Conservation (phyloP, 495 filamentous ascomycete genomes). For the Astrothelium subdiscretum region DNA sequence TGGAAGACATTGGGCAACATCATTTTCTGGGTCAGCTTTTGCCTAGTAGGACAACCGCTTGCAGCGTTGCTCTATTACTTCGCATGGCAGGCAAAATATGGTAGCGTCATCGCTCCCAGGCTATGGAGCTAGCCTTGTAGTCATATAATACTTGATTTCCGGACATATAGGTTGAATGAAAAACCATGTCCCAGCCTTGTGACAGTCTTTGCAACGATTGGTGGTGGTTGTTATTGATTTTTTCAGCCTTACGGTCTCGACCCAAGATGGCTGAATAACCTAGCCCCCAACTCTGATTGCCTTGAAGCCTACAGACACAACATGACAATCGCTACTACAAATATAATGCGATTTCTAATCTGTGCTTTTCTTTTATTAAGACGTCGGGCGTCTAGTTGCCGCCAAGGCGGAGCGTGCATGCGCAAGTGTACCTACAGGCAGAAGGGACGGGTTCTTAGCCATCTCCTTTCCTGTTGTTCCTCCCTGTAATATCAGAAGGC, state of each 20-base stretch:
- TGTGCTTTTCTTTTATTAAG: neutral
- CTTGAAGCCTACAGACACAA: neutral
- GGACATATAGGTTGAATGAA: neutral
- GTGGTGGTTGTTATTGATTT: neutral
- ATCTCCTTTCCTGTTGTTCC: too few relatives aligned
- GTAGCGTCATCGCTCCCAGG: constrained; percentile 45
- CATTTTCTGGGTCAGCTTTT: constrained; percentile 94
- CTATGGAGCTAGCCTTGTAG: neutral
- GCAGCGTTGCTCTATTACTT: constrained; percentile 90
- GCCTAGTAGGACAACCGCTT: constrained; percentile 83
- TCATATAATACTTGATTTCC: neutral
- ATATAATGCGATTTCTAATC: neutral
- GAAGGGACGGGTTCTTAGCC: too few relatives aligned
- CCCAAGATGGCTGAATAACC: neutral
- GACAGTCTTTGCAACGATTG: neutral
- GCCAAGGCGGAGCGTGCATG: neutral
- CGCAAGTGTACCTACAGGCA: neutral
- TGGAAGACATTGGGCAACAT: constrained; percentile 74
- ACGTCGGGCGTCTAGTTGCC: neutral
- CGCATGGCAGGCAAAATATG: constrained; percentile 97
- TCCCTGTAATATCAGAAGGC: neutral
- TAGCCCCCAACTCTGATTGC: neutral
- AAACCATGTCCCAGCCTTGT: neutral
- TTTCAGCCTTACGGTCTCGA: neutral
- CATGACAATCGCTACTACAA: neutral